These are phyloP conservation scores for Pseudohalonectria lignicola DNA, from an alignment of 2,329 filamentous ascomycete species.

Conservation along the genomic window DNA sequence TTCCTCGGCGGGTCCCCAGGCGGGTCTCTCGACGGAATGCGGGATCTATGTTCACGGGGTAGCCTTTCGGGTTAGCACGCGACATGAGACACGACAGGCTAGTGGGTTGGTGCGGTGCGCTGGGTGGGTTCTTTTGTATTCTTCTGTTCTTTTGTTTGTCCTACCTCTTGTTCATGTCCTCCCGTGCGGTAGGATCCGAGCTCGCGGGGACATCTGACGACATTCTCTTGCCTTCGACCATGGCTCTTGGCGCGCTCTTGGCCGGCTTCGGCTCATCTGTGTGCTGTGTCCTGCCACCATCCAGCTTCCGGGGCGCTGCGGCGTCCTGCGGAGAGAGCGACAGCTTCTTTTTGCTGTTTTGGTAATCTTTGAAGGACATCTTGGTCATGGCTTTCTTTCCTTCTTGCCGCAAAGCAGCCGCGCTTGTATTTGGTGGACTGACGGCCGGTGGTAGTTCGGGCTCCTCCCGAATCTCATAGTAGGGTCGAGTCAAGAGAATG, in stretches of 20 bases:
- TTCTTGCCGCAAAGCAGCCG: slow-evolving; percentile 14
- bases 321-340: slow-evolving; percentile 24
- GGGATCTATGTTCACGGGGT: no score
- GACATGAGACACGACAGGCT: no score
- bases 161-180: neutral
- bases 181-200: neutral
- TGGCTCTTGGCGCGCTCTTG: slow-evolving; percentile 6
- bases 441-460: slow-evolving; percentile 11
- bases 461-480: slow-evolving; percentile 46
- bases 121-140: no score
- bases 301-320: slow-evolving; percentile 5
- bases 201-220: neutral
- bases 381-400: slow-evolving; percentile 27
- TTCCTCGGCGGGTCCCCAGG: slow-evolving; percentile 1
- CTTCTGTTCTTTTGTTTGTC: no score
- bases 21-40: neutral
- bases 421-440: slow-evolving; percentile 3
- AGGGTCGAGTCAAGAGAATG: slow-evolving; percentile 42
- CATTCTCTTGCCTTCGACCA: slow-evolving; percentile 4
- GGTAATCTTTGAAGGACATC: slow-evolving; percentile 48
- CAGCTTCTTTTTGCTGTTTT: slow-evolving; percentile 34
- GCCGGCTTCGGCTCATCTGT: slow-evolving; percentile 10
- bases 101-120: no score
- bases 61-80: no score
- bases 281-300: slow-evolving; percentile 4